These are phyloP conservation scores for Alternaria tenuissima DNA, from an alignment of 2,329 filamentous ascomycete genomes.

Conservation along the genomic window DNA sequence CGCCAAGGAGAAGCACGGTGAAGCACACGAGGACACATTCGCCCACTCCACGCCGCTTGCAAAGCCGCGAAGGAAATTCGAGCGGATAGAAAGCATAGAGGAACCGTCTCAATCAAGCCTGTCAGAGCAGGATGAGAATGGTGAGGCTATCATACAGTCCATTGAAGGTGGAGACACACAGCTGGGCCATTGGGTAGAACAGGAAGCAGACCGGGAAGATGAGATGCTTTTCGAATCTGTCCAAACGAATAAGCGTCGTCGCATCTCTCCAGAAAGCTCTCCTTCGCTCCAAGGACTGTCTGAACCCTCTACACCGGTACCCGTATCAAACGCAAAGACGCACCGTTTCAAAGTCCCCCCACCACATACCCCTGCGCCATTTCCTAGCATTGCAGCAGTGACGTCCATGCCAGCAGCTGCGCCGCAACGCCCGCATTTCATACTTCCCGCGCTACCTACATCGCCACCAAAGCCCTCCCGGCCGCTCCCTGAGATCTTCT, in stretches of 20 bases:
- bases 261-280: constrained; percentile 24
- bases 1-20: constrained; percentile 11
- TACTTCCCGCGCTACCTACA: constrained; percentile 45
- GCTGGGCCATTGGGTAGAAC: constrained; percentile 7
- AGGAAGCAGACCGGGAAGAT: constrained; percentile 28
- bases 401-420: constrained; percentile 9
- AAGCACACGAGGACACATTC: neutral
- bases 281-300: constrained; percentile 9
- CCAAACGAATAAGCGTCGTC: constrained; percentile 37
- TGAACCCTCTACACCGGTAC: constrained; percentile 20
- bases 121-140: constrained; percentile 14
- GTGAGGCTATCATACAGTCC: constrained; percentile 15
- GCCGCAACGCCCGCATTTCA: constrained; percentile 49
- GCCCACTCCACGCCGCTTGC: constrained; percentile 22
- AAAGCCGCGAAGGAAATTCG: constrained; percentile 28
- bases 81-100: constrained; percentile 48
- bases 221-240: constrained; percentile 37
- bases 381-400: constrained; percentile 11
- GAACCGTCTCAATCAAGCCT: constrained; percentile 36
- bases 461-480: constrained; percentile 35
- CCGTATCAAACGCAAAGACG: constrained; percentile 19
- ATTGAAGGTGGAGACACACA: constrained; percentile 22
- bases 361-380: constrained; percentile 23
- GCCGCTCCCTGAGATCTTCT: constrained; percentile 62
- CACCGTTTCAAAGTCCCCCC: constrained; percentile 39